phyloP scores from a whole-genome alignment of 2,329 filamentous ascomycete genomes.

The Berkeleyomyces rouxiae region DNA sequence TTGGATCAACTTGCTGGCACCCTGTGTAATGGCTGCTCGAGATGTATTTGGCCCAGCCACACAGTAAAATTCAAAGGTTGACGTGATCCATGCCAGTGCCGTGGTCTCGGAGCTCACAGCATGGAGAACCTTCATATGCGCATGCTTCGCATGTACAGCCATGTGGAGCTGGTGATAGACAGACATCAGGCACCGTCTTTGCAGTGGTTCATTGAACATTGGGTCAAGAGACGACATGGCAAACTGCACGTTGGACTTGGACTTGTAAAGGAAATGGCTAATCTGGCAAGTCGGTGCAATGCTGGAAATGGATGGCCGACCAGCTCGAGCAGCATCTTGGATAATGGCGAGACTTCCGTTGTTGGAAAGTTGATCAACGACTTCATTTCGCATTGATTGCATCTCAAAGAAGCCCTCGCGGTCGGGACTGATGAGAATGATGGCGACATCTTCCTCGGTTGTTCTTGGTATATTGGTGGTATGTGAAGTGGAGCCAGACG shows the following conservation, averaged over 20 bases:
- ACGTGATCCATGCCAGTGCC: slow-evolving; percentile 79
- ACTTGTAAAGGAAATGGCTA: slow-evolving; percentile 92
- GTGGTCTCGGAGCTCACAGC: slow-evolving; percentile 57
- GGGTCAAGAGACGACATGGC: slow-evolving; percentile 71
- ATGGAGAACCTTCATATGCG: slow-evolving; percentile 76
- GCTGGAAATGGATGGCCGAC: slow-evolving; percentile 55
- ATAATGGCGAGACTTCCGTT: slow-evolving; percentile 64
- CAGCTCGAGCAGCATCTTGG: slow-evolving; percentile 48
- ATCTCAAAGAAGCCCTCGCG: slow-evolving; percentile 89
- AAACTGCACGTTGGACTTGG: slow-evolving; percentile 85
- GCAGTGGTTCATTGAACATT: slow-evolving; percentile 41
- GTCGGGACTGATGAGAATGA: slow-evolving; percentile 81
- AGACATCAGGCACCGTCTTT: slow-evolving; percentile 58
- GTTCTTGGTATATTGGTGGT: slow-evolving; percentile 26
- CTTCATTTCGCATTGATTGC: slow-evolving; percentile 51
- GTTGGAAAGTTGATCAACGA: slow-evolving; percentile 52
- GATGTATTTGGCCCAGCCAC: slow-evolving; percentile 64
- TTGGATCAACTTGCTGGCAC: slow-evolving; percentile 74
- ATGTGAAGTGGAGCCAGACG: background rate
- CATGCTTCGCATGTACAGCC: slow-evolving; percentile 66
- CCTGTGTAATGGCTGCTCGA: slow-evolving; percentile 54
- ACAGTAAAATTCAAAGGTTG: slow-evolving; percentile 85
- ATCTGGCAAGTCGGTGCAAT: slow-evolving; percentile 67
- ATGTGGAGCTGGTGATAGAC: slow-evolving; percentile 76
- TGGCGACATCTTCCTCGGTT: slow-evolving; percentile 64